Percentiles rank a stretch among this genome's conserved stretches.
Conservation (phyloP, 148 eudicot genomes). For the Cornus controversa region DNA sequence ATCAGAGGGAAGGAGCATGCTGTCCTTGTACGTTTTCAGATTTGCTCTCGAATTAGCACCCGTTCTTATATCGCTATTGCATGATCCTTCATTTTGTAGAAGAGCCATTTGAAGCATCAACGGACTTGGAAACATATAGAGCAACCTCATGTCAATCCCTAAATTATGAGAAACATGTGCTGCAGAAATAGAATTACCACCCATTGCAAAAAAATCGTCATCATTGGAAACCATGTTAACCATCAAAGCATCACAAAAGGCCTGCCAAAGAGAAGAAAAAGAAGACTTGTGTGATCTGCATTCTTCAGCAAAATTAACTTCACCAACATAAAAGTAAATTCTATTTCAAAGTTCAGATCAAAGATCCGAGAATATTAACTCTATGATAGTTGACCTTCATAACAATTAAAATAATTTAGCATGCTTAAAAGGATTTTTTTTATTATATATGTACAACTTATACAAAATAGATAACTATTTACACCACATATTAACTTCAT, state of each 20-base stretch:
- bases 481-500: neutral
- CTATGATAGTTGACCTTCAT: too few relatives aligned
- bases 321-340: neutral
- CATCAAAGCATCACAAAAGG: slow-evolving; percentile 63
- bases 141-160: slow-evolving; percentile 76
- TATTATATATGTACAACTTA: neutral
- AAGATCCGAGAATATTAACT: too few relatives aligned
- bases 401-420: neutral
- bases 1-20: slow-evolving; percentile 20
- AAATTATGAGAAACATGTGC: slow-evolving; percentile 76
- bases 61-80: slow-evolving; percentile 21
- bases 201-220: slow-evolving; percentile 78
- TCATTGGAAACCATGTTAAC: slow-evolving; percentile 51
- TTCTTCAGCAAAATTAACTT: neutral
- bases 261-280: slow-evolving; percentile 31
- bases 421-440: neutral
- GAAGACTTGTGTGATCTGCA: neutral
- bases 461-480: neutral
- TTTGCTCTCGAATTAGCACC: slow-evolving; percentile 25
- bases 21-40: slow-evolving; percentile 22
- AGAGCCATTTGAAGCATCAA: slow-evolving; percentile 60
- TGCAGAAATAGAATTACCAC: slow-evolving; percentile 82
- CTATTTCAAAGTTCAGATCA: neutral
- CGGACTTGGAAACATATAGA: slow-evolving; percentile 76
- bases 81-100: slow-evolving; percentile 30